phyloP scores from a whole-genome alignment of 768 basidiomycete genomes.

The Rubroboletus pulcherrimus region DNA sequence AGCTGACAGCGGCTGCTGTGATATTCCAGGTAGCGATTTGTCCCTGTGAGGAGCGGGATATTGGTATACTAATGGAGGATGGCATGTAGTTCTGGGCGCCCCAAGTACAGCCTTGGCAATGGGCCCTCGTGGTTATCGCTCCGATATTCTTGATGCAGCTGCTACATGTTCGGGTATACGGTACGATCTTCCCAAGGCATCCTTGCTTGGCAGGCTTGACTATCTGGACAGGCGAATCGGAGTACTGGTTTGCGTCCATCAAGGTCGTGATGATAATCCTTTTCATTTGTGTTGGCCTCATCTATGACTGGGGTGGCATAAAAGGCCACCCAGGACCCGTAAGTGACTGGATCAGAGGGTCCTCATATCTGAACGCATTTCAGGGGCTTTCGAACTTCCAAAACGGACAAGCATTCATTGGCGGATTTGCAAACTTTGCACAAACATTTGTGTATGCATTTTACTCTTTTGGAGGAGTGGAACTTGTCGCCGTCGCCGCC shows the following conservation, averaged over 20 bases:
- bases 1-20: constrained; percentile 54
- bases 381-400: constrained; percentile 52
- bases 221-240: constrained; percentile 46
- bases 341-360: constrained; percentile 12
- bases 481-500: constrained; percentile 70
- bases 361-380: not conserved
- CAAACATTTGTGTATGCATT: constrained; percentile 66
- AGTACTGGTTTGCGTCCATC: constrained; percentile 62
- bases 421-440: constrained; percentile 49
- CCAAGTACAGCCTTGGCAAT: constrained; percentile 48
- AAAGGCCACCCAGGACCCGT: constrained; percentile 57
- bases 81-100: constrained; percentile 42
- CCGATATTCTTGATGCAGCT: constrained; percentile 52
- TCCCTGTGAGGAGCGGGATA: not conserved
- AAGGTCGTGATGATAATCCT: constrained; percentile 60
- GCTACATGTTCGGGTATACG: constrained; percentile 56
- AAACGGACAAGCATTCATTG: constrained; percentile 49
- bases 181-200: constrained; percentile 26
- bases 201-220: not conserved
- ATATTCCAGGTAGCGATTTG: constrained; percentile 39
- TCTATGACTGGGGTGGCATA: constrained; percentile 59
- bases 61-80: not conserved
- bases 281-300: constrained; percentile 60
- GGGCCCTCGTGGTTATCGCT: constrained; percentile 52
- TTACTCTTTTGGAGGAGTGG: constrained; percentile 66